Conservation (phyloP, 1,139 yeast genomes). For the Zygoascus meyerae region DNA sequence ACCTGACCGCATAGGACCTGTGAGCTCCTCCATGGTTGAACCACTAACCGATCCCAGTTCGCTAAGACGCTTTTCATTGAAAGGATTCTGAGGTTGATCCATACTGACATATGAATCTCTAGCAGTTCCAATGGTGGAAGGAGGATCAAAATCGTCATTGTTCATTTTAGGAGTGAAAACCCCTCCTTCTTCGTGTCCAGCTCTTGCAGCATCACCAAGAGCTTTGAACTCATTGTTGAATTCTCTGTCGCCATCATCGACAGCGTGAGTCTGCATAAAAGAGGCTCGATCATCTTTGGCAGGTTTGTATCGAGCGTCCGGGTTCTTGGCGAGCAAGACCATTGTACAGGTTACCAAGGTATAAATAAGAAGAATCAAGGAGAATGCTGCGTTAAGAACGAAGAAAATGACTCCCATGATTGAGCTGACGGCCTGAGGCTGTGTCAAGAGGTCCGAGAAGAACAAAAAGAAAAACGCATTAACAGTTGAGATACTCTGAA, state of each 20-base stretch:
- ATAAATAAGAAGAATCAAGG: slow-evolving; percentile 73
- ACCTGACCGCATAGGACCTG: slow-evolving; percentile 5
- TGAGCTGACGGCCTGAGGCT: slow-evolving; percentile 83
- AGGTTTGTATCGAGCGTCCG: slow-evolving; percentile 91
- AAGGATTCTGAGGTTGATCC: slow-evolving; percentile 14
- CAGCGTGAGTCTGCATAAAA: slow-evolving; percentile 52
- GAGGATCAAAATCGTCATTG: slow-evolving; percentile 2
- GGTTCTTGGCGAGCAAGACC: slow-evolving; percentile 79
- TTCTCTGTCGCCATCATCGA: slow-evolving; percentile 47
- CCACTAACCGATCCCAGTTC: slow-evolving; percentile 12
- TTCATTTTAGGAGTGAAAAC: slow-evolving; percentile 6
- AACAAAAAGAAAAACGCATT: slow-evolving; percentile 84
- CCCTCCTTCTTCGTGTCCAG: slow-evolving; percentile 30
- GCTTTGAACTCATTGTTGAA: slow-evolving; percentile 61
- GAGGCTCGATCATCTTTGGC: slow-evolving; percentile 95
- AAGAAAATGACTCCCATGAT: slow-evolving; percentile 90
- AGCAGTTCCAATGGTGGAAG: neutral
- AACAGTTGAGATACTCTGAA: slow-evolving; percentile 67
- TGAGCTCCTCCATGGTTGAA: slow-evolving; percentile 12
- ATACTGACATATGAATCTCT: slow-evolving; percentile 7
- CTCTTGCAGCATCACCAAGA: slow-evolving; percentile 84
- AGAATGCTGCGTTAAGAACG: slow-evolving; percentile 82
- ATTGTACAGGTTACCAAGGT: slow-evolving; percentile 73
- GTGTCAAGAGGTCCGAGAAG: slow-evolving; percentile 78
- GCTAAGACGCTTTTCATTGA: slow-evolving; percentile 17